Evolutionary conservation across 208 protist genomes (phyloP).

Genomic region (Trypanosoma boissoni): DNA sequence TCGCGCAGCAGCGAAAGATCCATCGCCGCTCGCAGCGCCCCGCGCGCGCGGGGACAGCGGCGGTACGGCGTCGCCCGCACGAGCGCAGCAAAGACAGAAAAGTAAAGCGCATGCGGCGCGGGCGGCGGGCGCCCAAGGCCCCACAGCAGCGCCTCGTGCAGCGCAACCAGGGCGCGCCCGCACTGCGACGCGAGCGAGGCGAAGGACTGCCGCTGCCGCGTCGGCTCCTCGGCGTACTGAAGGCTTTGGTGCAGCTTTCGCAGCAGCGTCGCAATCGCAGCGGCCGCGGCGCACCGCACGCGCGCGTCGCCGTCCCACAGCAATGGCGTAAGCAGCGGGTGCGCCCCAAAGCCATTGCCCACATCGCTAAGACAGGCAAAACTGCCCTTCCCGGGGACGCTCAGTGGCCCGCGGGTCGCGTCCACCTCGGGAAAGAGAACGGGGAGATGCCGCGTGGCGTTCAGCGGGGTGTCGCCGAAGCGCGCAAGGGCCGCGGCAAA

Average conservation of each 20-base stretch:
- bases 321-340: conserved; percentile 73
- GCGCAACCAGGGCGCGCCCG: conserved; percentile 37
- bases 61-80: conserved; percentile 69
- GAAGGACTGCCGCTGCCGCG: conserved; percentile 53
- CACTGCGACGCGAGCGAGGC: conserved; percentile 62
- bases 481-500: conserved; percentile 49
- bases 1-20: conserved; percentile 44
- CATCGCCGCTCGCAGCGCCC: conserved; percentile 36
- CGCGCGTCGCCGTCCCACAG: conserved; percentile 28
- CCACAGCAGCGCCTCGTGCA: conserved; percentile 66
- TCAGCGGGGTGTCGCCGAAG: conserved; percentile 53
- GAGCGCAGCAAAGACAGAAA: conserved; percentile 35
- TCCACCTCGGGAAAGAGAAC: conserved; percentile 68
- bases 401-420: conserved; percentile 28
- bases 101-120: conserved; percentile 7
- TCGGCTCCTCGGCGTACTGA: conserved; percentile 74
- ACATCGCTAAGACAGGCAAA: no score
- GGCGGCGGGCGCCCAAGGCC: conserved; percentile 22
- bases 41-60: conserved; percentile 51
- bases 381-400: no score
- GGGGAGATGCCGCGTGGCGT: conserved; percentile 50
- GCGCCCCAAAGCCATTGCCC: conserved; percentile 24
- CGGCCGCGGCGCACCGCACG: conserved; percentile 40
- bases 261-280: conserved; percentile 36
- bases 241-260: conserved; percentile 56